Evolutionary conservation across 192 early-diverging fungal species (phyloP), one percentile per base, ranked within the genome.

Genomic region (Entrophospora sp.): DNA sequence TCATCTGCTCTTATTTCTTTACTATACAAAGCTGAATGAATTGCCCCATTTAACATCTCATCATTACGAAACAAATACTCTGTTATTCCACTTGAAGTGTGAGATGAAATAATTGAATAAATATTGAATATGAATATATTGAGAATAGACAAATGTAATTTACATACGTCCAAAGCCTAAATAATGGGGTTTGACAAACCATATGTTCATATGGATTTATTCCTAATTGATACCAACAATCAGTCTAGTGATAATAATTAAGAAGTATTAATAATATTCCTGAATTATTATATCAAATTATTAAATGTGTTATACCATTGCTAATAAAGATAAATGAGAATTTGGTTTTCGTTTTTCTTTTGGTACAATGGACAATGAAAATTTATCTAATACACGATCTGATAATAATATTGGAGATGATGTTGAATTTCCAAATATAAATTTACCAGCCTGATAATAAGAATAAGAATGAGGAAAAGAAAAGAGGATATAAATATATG

Each of bases 171-270:
- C 93, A 91, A 70, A 96, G 82, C 14, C 92, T 79, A 73, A 98
- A 98, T 14, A 93, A 81, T 10, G 95, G 95, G 1, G 95, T 98
- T 75, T 96, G 92, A 64, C 94, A 96, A 7, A 98, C 90, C 69
- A 98, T 81, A 67, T 92, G 91, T 42, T 92, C 90, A 70, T 96
- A 98, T 14, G 95, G 93, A 57, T 92, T 90, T 72, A 92, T 85
- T 18, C 74, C 67, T 68, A 94, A 81, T 5, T 73, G 75, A 73
- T 91, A 80, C 96, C 96, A 98, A 67, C 93, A 95, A 64, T 96
- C 96, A 1, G 84, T 64, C 76, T 77, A 40, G n/a, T n/a, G n/a
- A n/a, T n/a, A 38, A 25, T 10, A 36, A 35, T 36, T 38, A 56
- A 24, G 3, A 48, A 18, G 3, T 32, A 44, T 31, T 30, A 49